A percentile compares a stretch with the other conserved stretches of the same genome.
Conservation (phyloP, 768 basidiomycete genomes). For the Macrocybe gigantea region DNA sequence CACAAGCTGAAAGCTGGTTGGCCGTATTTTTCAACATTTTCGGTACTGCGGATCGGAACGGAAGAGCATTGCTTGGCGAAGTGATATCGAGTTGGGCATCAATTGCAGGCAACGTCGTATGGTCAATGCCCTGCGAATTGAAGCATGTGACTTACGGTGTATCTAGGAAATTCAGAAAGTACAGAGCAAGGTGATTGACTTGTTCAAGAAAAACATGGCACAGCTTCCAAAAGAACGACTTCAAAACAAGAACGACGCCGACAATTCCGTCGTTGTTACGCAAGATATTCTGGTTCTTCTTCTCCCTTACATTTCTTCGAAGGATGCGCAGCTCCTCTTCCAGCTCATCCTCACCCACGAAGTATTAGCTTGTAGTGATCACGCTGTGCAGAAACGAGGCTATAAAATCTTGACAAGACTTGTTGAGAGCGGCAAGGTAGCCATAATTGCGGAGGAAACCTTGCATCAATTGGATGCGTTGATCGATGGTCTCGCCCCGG, state of each 20-base stretch:
- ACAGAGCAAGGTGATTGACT: constrained; percentile 67
- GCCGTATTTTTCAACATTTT: constrained; percentile 98
- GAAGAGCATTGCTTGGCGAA: constrained; percentile 74
- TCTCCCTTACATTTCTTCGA: constrained; percentile 61
- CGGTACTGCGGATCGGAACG: constrained; percentile 72
- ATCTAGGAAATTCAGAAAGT: constrained; percentile 71
- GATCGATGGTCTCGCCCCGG: constrained; percentile 61
- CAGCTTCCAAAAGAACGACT: constrained; percentile 24
- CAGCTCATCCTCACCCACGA: constrained; percentile 59
- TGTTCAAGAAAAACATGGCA: constrained; percentile 62
- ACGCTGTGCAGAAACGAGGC: constrained; percentile 90
- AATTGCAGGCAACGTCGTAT: constrained; percentile 68
- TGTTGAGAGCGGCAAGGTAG: constrained; percentile 56
- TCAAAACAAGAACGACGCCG: constrained; percentile 27
- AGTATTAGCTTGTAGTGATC: constrained; percentile 73
- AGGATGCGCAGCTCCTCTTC: constrained; percentile 62
- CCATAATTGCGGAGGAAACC: constrained; percentile 48
- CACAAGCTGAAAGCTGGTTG: constrained; percentile 88
- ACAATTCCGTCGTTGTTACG: constrained; percentile 54
- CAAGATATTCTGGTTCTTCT: constrained; percentile 86
- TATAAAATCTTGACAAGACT: constrained; percentile 83
- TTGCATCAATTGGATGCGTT: constrained; percentile 62
- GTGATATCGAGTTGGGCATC: constrained; percentile 84
- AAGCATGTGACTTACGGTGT: not conserved
- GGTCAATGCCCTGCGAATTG: constrained; percentile 8